phyloP scores from a whole-genome alignment of 2,329 filamentous ascomycete species.

The Trichoderma koningii region DNA sequence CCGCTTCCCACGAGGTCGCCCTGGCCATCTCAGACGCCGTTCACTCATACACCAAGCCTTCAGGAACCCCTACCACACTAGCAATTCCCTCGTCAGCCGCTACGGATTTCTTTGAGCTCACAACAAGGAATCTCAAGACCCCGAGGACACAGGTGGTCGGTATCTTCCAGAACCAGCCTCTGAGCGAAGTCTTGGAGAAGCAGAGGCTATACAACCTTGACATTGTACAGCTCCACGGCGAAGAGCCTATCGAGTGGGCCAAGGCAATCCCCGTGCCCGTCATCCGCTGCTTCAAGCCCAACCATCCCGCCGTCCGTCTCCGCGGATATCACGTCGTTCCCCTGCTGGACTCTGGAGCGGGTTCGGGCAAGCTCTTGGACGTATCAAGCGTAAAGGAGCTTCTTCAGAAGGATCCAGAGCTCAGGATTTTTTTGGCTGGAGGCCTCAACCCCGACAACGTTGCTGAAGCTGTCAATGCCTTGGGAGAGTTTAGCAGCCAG shows the following conservation, averaged over 20 bases:
- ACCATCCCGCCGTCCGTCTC: slow-evolving; percentile 67
- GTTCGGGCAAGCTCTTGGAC: slow-evolving; percentile 79
- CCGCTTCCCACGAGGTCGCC: slow-evolving; percentile 76
- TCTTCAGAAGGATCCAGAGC: slow-evolving; percentile 66
- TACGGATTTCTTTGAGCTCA: slow-evolving; percentile 71
- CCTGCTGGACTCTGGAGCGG: slow-evolving; percentile 82
- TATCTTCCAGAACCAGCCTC: slow-evolving; percentile 88
- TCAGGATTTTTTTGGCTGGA: slow-evolving; percentile 80
- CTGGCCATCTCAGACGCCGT: slow-evolving; percentile 78
- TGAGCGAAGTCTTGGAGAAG: slow-evolving; percentile 78
- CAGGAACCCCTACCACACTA: slow-evolving; percentile 39
- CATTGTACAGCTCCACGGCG: slow-evolving; percentile 88
- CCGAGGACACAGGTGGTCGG: slow-evolving; percentile 78
- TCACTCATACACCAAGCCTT: slow-evolving; percentile 62
- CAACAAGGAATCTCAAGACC: slow-evolving; percentile 51
- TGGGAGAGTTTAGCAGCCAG: slow-evolving; percentile 62
- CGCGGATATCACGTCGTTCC: slow-evolving; percentile 83
- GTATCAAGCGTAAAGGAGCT: slow-evolving; percentile 66
- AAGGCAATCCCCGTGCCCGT: slow-evolving; percentile 88
- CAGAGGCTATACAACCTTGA: slow-evolving; percentile 78
- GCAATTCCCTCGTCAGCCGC: slow-evolving; percentile 40
- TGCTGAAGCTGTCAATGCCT: slow-evolving; percentile 59
- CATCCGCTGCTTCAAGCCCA: slow-evolving; percentile 79
- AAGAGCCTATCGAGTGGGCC: slow-evolving; percentile 91
- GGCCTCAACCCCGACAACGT: slow-evolving; percentile 83